A percentile compares a stretch with the other conserved stretches of the same genome.
Evolutionary conservation across 2,329 filamentous ascomycete species (phyloP).

Genomic region (Pseudogymnoascus sp.): DNA sequence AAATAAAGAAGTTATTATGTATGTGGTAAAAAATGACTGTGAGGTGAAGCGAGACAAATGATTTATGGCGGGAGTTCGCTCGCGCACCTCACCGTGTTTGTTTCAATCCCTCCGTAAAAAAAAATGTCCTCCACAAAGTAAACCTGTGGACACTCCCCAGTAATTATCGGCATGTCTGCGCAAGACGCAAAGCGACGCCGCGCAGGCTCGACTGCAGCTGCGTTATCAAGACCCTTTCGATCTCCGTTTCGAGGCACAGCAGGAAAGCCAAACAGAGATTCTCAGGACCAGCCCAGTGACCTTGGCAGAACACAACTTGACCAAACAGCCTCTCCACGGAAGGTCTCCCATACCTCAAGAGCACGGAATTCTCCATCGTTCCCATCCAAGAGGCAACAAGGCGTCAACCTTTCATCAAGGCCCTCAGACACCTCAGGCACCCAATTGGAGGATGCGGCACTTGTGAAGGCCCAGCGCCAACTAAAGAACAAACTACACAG

Average conservation of each 20-base stretch:
- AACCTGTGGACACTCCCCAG: neutral
- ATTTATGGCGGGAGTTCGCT: neutral
- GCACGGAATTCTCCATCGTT: neutral
- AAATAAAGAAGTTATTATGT: neutral
- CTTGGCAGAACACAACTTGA: neutral
- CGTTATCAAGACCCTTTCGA: slow-evolving; percentile 64
- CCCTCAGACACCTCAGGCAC: neutral
- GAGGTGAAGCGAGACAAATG: neutral
- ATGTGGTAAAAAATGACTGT: neutral
- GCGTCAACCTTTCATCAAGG: neutral
- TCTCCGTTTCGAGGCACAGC: slow-evolving; percentile 52
- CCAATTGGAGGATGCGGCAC: slow-evolving; percentile 23
- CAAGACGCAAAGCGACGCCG: slow-evolving; percentile 57
- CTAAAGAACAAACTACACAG: slow-evolving; percentile 26
- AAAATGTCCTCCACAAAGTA: slow-evolving; percentile 25
- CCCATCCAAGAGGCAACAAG: neutral
- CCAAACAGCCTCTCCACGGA: neutral
- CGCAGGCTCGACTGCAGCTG: slow-evolving; percentile 49
- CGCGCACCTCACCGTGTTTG: neutral
- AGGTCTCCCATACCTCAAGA: neutral
- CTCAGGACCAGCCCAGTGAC: neutral
- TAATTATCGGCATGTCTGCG: slow-evolving; percentile 36
- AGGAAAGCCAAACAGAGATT: slow-evolving; percentile 10
- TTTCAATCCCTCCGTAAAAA: slow-evolving; percentile 12
- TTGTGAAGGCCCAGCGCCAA: slow-evolving; percentile 29